Percentiles rank a stretch among this genome's conserved stretches.
phyloP scores from a whole-genome alignment of 805 yeast species.

The Blastobotrys parvus region DNA sequence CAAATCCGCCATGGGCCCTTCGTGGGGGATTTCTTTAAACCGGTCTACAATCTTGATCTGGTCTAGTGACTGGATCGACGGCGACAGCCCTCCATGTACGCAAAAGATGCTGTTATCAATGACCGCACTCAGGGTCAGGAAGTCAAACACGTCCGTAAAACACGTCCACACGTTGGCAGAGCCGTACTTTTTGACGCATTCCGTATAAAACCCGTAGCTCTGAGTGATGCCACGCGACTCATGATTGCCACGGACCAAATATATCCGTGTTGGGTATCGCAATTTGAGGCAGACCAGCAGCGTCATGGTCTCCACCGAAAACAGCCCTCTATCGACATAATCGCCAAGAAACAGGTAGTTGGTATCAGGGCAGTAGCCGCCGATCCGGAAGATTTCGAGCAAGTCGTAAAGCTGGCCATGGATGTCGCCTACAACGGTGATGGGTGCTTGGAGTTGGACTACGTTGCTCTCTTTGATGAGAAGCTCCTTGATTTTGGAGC shows the following conservation, averaged over 20 bases:
- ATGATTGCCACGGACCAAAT: slow-evolving; percentile 86
- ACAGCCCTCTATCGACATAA: slow-evolving; percentile 92
- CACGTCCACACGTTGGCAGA: slow-evolving; percentile 73
- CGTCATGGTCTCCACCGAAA: slow-evolving; percentile 86
- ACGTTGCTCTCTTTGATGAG: slow-evolving; percentile 78
- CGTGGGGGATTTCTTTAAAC: slow-evolving; percentile 93
- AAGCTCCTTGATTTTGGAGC: slow-evolving; percentile 75
- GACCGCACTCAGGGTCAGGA: slow-evolving; percentile 77
- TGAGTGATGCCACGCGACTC: slow-evolving; percentile 96
- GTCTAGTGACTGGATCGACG: slow-evolving; percentile 88
- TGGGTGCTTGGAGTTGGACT: slow-evolving; percentile 74
- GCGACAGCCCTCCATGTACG: slow-evolving; percentile 95
- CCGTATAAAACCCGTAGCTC: slow-evolving; percentile 93
- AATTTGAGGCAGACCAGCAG: slow-evolving; percentile 73
- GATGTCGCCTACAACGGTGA: slow-evolving; percentile 94
- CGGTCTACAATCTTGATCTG: slow-evolving; percentile 87
- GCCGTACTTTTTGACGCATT: slow-evolving; percentile 85
- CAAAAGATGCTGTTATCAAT: slow-evolving; percentile 87
- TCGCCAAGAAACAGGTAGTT: slow-evolving; percentile 91
- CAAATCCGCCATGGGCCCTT: slow-evolving; percentile 98
- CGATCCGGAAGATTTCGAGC: slow-evolving; percentile 85
- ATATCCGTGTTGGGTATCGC: slow-evolving; percentile 78
- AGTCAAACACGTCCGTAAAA: slow-evolving; percentile 90
- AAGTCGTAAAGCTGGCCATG: slow-evolving; percentile 96
- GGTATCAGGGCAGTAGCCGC: slow-evolving; percentile 89